These are phyloP conservation scores for Saccharomycopsis schoenii DNA, from an alignment of 805 yeast species.

Conservation along the genomic window DNA sequence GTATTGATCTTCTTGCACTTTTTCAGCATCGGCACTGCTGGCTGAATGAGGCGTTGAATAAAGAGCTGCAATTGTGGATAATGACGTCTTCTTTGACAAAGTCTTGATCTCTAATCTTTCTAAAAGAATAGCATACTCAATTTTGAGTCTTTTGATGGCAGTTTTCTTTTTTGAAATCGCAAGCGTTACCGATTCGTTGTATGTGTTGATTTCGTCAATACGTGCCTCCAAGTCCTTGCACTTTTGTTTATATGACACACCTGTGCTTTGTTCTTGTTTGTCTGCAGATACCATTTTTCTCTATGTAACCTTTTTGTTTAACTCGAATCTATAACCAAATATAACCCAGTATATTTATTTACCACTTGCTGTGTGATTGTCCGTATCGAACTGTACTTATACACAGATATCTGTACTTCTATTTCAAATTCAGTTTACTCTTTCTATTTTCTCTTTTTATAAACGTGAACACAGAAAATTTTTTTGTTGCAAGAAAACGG, in stretches of 20 bases:
- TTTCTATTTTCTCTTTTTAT: background rate
- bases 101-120: slow-evolving; percentile 58
- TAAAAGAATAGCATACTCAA: slow-evolving; percentile 72
- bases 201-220: slow-evolving; percentile 61
- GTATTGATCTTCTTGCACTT: background rate
- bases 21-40: background rate
- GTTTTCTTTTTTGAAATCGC: slow-evolving; percentile 70
- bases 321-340: no score
- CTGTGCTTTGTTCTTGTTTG: slow-evolving; percentile 3
- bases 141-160: slow-evolving; percentile 65
- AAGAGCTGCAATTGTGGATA: background rate
- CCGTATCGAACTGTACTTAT: no score
- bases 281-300: background rate
- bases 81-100: background rate
- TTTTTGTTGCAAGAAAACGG: background rate
- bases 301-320: background rate
- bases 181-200: slow-evolving; percentile 65
- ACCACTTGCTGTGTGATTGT: no score
- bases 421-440: background rate
- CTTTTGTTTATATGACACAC: slow-evolving; percentile 41
- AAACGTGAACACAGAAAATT: background rate
- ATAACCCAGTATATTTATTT: background rate
- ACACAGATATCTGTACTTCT: background rate
- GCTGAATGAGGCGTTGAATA: background rate
- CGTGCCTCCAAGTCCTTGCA: slow-evolving; percentile 64